These are phyloP conservation scores for Agroathelia rolfsii DNA, from an alignment of 1,284 basidiomycete species.

Conservation along the genomic window DNA sequence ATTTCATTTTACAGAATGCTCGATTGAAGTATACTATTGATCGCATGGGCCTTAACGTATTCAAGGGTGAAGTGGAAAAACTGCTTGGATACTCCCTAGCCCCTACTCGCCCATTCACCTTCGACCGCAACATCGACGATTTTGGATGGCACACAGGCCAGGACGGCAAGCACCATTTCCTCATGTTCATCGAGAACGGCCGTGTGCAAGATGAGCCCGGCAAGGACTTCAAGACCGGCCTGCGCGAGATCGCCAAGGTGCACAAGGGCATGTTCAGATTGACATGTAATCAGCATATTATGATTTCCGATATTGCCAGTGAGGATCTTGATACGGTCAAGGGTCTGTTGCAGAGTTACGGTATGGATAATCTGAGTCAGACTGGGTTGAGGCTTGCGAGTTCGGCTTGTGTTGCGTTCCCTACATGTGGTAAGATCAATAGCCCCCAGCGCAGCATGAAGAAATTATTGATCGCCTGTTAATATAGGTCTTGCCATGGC, in stretches of 20 bases:
- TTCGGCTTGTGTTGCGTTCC: slow-evolving; percentile 96
- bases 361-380: slow-evolving; percentile 82
- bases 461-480: slow-evolving; percentile 4
- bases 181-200: slow-evolving; percentile 95
- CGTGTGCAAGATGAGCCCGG: slow-evolving; percentile 90
- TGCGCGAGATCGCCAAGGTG: slow-evolving; percentile 86
- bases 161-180: slow-evolving; percentile 89
- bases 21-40: slow-evolving; percentile 97
- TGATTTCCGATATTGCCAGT: slow-evolving; percentile 77
- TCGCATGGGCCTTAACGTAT: slow-evolving; percentile 79
- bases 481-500: slow-evolving; percentile 80
- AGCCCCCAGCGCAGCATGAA: background rate
- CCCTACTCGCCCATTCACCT: slow-evolving; percentile 70
- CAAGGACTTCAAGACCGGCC: slow-evolving; percentile 85
- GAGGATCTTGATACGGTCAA: slow-evolving; percentile 75
- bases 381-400: slow-evolving; percentile 78
- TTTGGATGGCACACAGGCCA: slow-evolving; percentile 89
- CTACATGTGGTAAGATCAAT: slow-evolving; percentile 68
- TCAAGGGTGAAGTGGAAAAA: slow-evolving; percentile 87
- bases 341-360: slow-evolving; percentile 74
- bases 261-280: slow-evolving; percentile 93
- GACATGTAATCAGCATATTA: slow-evolving; percentile 91
- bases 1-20: slow-evolving; percentile 52
- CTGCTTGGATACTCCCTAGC: slow-evolving; percentile 75
- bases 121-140: slow-evolving; percentile 88